These are phyloP conservation scores for Tothia fuscella DNA, from an alignment of 2,329 filamentous ascomycete species.

Conservation along the genomic window DNA sequence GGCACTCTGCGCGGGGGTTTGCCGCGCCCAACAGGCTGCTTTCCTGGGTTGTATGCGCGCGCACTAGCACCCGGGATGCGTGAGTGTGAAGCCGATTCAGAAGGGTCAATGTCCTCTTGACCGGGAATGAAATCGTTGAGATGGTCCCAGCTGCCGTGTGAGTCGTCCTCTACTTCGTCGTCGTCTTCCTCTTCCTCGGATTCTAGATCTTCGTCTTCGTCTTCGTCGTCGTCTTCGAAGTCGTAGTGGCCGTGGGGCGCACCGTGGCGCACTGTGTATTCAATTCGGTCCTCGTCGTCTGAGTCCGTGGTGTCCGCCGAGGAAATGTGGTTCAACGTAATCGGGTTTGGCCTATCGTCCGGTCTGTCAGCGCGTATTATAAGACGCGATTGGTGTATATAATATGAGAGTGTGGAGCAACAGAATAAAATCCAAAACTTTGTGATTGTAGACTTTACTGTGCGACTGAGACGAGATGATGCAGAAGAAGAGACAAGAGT, in stretches of 20 bases:
- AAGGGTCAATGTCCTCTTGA: conserved; percentile 31
- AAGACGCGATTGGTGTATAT: not conserved
- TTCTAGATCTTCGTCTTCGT: conserved; percentile 1
- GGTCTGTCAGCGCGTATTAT: not conserved
- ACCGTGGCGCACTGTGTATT: conserved; percentile 6
- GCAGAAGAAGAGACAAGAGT: not conserved
- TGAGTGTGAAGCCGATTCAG: conserved; percentile 35
- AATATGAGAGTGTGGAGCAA: not conserved
- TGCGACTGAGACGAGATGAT: not conserved
- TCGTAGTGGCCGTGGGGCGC: not conserved
- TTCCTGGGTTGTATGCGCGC: not conserved
- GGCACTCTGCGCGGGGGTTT: conserved; percentile 9
- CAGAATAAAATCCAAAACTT: not conserved
- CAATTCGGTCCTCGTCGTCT: conserved; percentile 4
- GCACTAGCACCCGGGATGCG: conserved; percentile 1
- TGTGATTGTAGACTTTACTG: not conserved
- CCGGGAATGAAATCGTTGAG: conserved; percentile 6
- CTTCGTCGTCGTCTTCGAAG: conserved; percentile 5
- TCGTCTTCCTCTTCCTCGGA: conserved; percentile 7
- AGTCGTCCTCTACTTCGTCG: conserved; percentile 7
- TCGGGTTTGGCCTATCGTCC: not conserved
- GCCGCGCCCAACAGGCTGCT: conserved; percentile 2
- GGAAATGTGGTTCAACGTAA: conserved; percentile 6
- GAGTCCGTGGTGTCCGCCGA: conserved; percentile 6
- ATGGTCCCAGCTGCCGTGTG: conserved; percentile 8